Conservation (phyloP, 441 rosid species). For the Isatis lusitanica region DNA sequence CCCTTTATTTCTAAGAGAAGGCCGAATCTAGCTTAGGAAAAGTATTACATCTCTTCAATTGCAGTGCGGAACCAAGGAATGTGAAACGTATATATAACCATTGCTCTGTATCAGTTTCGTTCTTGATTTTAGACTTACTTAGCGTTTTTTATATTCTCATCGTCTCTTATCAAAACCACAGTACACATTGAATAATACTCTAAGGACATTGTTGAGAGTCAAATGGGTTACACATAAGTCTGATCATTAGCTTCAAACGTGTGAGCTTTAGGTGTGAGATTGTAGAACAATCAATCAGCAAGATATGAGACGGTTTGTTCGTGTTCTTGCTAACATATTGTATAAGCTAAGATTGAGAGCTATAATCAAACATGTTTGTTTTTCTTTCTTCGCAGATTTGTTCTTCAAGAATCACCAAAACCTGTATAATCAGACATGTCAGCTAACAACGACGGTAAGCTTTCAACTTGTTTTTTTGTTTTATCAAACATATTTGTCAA, state of each 20-base stretch:
- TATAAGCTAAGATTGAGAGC: not conserved
- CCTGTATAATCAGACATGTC: not conserved
- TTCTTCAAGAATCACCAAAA: not conserved
- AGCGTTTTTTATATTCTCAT: not conserved
- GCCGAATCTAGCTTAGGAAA: not conserved
- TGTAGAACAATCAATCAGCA: not conserved
- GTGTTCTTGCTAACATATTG: not conserved
- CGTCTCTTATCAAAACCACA: not conserved
- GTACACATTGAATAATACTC: not conserved
- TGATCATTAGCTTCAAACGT: conserved; percentile 3
- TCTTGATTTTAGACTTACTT: not conserved
- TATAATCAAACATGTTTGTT: not conserved
- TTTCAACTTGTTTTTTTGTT: not conserved
- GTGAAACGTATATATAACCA: not conserved
- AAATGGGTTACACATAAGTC: not conserved
- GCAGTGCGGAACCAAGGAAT: not conserved
- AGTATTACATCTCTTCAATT: not conserved
- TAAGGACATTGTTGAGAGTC: not conserved
- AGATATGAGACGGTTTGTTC: not conserved
- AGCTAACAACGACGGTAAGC: conserved; percentile 1
- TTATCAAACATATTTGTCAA: not conserved
- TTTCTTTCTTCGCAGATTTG: conserved; percentile 13
- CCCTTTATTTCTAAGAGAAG: not conserved
- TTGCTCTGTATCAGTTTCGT: not conserved
- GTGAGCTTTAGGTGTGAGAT: not conserved